Conservation (phyloP, 768 basidiomycete species). For the Boletus tomentosulus region DNA sequence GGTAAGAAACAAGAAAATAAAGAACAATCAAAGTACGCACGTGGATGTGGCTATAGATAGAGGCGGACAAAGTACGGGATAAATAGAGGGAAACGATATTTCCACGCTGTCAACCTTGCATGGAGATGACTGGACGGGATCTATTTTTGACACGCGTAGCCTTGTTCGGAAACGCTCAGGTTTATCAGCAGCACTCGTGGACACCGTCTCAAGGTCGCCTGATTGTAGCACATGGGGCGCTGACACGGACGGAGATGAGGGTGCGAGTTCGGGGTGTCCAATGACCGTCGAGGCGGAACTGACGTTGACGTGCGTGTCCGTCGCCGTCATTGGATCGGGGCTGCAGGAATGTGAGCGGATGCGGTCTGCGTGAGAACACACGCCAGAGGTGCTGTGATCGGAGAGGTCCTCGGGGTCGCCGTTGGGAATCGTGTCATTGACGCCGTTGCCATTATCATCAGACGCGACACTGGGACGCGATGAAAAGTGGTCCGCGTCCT, state of each 20-base stretch:
- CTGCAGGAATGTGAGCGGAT: neutral
- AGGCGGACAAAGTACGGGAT: neutral
- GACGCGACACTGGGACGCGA: neutral
- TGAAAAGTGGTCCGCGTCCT: neutral
- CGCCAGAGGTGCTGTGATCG: constrained; percentile 3
- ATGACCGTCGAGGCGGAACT: constrained; percentile 5
- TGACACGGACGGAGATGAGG: constrained; percentile 15
- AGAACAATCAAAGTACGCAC: constrained; percentile 11
- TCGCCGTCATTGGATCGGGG: constrained; percentile 1
- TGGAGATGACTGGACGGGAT: constrained; percentile 5
- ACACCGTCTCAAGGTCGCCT: constrained; percentile 9
- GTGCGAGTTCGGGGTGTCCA: neutral
- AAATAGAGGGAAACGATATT: constrained; percentile 1
- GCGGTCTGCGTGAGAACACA: neutral
- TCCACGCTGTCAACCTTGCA: constrained; percentile 13
- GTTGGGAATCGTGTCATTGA: neutral
- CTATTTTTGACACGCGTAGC: constrained; percentile 13
- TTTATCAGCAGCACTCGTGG: constrained; percentile 8
- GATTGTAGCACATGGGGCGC: constrained; percentile 2
- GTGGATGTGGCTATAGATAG: constrained; percentile 14
- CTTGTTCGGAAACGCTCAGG: constrained; percentile 21
- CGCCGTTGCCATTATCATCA: constrained; percentile 3
- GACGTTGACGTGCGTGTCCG: constrained; percentile 1
- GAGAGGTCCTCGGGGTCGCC: neutral
- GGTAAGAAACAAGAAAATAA: constrained; percentile 14